Evolutionary conservation across 1,139 yeast genomes (phyloP).

Genomic region (Geotrichum aggregatum): DNA sequence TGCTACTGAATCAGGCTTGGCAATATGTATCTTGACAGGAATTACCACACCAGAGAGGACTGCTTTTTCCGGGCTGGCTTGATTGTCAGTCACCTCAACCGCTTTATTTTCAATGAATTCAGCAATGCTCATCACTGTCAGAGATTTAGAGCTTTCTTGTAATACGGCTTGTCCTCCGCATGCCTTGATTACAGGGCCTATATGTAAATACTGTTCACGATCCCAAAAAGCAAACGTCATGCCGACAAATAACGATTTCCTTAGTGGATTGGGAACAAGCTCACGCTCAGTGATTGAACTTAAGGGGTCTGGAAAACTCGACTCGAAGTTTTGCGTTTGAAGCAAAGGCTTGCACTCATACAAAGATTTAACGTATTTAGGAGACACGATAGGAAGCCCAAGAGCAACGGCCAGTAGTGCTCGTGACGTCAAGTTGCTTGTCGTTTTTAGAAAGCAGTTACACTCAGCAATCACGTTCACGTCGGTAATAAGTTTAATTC

Average conservation of each 20-base stretch:
- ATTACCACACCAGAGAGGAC: slow-evolving; percentile 7
- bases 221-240: slow-evolving; percentile 22
- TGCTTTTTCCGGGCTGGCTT: slow-evolving; percentile 1
- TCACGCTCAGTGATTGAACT: slow-evolving; percentile 23
- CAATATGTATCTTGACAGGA: slow-evolving; percentile 8
- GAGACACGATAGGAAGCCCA: slow-evolving; percentile 24
- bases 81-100: background rate
- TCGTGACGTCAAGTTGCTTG: background rate
- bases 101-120: slow-evolving; percentile 10
- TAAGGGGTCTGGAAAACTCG: slow-evolving; percentile 23
- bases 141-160: background rate
- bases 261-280: slow-evolving; percentile 21
- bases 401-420: slow-evolving; percentile 26
- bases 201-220: slow-evolving; percentile 19
- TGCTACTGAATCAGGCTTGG: background rate
- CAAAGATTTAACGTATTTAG: slow-evolving; percentile 20
- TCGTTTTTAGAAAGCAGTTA: slow-evolving; percentile 8
- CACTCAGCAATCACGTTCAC: slow-evolving; percentile 6
- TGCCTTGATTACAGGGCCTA: slow-evolving; percentile 24
- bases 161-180: slow-evolving; percentile 24
- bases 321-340: background rate
- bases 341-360: background rate
- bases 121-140: slow-evolving; percentile 6
- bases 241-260: slow-evolving; percentile 22
- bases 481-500: slow-evolving; percentile 10